phyloP scores from a whole-genome alignment of 2,329 filamentous ascomycete genomes.

The Stemphylium vesicarium region DNA sequence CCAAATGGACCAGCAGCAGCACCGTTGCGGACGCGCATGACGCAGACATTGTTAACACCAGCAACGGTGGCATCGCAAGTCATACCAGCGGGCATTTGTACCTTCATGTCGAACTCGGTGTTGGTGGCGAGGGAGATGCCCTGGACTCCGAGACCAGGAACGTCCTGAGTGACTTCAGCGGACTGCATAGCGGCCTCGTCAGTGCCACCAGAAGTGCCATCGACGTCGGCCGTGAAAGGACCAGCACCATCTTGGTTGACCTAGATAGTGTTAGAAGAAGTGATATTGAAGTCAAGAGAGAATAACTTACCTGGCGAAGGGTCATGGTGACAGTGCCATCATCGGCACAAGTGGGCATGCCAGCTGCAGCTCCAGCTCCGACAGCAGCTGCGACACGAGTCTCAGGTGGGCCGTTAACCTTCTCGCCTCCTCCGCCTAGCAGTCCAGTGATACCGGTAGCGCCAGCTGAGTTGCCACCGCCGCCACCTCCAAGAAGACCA shows the following conservation, averaged over 20 bases:
- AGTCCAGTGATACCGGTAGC: constrained; percentile 41
- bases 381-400: constrained; percentile 60
- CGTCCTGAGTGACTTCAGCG: constrained; percentile 65
- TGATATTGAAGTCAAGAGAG: background rate
- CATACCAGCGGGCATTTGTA: constrained; percentile 72
- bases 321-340: constrained; percentile 68
- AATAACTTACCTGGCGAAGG: constrained; percentile 60
- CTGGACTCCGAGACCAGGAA: constrained; percentile 63
- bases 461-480: constrained; percentile 29
- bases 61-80: constrained; percentile 67
- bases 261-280: constrained; percentile 14
- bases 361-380: constrained; percentile 60
- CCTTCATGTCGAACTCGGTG: constrained; percentile 68
- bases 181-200: constrained; percentile 65
- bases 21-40: constrained; percentile 68
- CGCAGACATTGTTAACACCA: constrained; percentile 67
- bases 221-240: constrained; percentile 66
- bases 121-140: constrained; percentile 65
- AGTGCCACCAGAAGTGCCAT: constrained; percentile 69
- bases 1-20: constrained; percentile 71
- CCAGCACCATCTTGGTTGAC: constrained; percentile 75
- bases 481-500: constrained; percentile 43
- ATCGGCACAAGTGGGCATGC: constrained; percentile 66
- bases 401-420: constrained; percentile 57
- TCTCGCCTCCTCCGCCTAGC: constrained; percentile 54